Evolutionary conservation across 2,329 filamentous ascomycete species (phyloP), one percentile per base, ranked within the genome.

Genomic region (Ascochyta fabae): DNA sequence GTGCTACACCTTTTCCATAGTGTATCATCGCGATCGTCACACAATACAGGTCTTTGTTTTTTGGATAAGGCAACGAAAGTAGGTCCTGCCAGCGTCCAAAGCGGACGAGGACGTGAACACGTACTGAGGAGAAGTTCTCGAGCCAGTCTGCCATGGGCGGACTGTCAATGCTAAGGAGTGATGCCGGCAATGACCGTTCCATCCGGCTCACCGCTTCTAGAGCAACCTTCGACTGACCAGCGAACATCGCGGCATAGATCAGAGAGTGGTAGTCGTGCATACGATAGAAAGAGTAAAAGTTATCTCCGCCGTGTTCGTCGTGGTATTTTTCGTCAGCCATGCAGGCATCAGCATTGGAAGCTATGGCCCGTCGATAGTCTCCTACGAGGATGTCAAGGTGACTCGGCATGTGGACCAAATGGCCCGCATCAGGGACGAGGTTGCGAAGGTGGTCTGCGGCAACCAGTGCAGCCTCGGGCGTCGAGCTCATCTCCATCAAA

Each of bases 131-230:
- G 61, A 91, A 92, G 1, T 84, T 83, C 72, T 93, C 90, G 1
- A 92, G 78, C 86, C 88, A 92, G 71, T 92, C 88, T 0, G 89
- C 88, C 89, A 93, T 92, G 0, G 88, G 88, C 0, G 88, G 88
- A 0, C 84, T 86, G 58, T 86, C 69, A 4, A 90, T 78, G 0
- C 84, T 83, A 0, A 93, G 78, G 3, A 92, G 73, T 0, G 83
- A 81, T 48, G 88, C 84, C 0, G 89, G 83, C 4, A 92, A 75
- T 0, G 85, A 84, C 0, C 74, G 75, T 66, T 92, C 88, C 43
- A 92, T 81, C 40, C 80, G 77, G 0, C 68, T 62, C 0, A 84
- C 83, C 0, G 88, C 87, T 0, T 88, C 82, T 2, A 92, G 70
- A 0, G 88, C 87, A 10, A 87, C 78, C 23, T 76, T 70, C 1